A percentile compares a stretch with the other conserved stretches of the same genome.
Evolutionary conservation across 345 rosid genomes (phyloP).

Genomic region (Bruguiera parviflora): DNA sequence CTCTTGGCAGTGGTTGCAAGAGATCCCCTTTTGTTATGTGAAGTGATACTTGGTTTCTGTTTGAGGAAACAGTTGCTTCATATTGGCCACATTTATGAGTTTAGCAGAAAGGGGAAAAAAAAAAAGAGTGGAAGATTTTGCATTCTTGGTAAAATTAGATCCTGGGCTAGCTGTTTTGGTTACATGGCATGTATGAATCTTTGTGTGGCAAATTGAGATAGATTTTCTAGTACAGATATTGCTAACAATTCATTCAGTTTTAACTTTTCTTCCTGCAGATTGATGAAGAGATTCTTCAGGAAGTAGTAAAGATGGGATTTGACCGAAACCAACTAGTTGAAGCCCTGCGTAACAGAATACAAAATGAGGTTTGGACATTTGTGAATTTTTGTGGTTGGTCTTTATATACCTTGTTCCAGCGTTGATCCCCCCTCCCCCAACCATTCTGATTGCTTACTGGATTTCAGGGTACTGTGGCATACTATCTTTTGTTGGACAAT

Average conservation of each 20-base stretch:
- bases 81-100: background rate
- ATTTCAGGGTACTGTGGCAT: constrained; percentile 91
- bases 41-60: background rate
- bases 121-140: too few species aligned
- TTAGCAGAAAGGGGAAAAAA: background rate
- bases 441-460: background rate
- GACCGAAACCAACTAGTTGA: constrained; percentile 64
- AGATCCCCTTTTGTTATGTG: background rate
- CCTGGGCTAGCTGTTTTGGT: too few species aligned
- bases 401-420: background rate
- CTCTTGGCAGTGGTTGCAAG: background rate
- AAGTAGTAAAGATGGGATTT: constrained; percentile 71
- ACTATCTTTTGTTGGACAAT: constrained; percentile 82
- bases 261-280: constrained; percentile 46
- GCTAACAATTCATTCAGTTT: background rate
- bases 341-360: constrained; percentile 73
- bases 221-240: background rate
- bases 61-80: background rate
- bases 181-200: too few species aligned
- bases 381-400: constrained; percentile 5
- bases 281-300: constrained; percentile 82
- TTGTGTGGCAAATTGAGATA: too few species aligned
- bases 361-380: constrained; percentile 58
- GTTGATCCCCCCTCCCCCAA: background rate
- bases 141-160: too few species aligned